Base-by-base conservation (phyloP, 2,329 filamentous ascomycete species). In the Ustulina deusta region DNA sequence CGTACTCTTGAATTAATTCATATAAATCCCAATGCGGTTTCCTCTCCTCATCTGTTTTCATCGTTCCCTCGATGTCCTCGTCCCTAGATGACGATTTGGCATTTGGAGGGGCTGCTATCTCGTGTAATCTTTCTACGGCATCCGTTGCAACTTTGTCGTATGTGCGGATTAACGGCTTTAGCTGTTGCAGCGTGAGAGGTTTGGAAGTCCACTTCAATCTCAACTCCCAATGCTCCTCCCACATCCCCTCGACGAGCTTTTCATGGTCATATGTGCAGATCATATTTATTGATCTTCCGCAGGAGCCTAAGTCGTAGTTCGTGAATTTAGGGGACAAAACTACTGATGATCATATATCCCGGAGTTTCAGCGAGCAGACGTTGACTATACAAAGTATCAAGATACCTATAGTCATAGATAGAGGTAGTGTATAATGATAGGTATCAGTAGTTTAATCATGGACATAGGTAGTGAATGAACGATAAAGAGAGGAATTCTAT, bases 61-160 rank as follows among this genome's bases (percentile, higher is more conserved):
- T 65, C 3, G 65, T 70, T 36, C 68, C 61, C 11, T 67, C 38
- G 20, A 51, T 56, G 65, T 72, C 10, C 75, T 75, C 57, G 74
- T 73, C 29, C 72, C 74, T 46, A 11, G 40, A 46, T 25, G 66
- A 61, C 9, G 36, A 29, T 44, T 52, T 48, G 40, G 54, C 44
- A 55, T 66, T 29, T 44, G 72, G 15, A 0, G 83, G 83, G 72
- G 85, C 84, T 62, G 86, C 87, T 61, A 93, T 85, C 20, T 84
- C 80, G 73, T 93, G 89, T 20, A 94, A 78, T 6, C 84, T 82
- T 66, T 89, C 83, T 17, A 93, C 80, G 65, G 89, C 90, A 66
- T 91, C 85, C 71, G 92, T 88, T 36, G 85, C 91, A 1, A 93
- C 80, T 7, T 82, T 83, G 78, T 95, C 93, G 75, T 92, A 94